These are phyloP conservation scores for Penicillium sp. DNA, from an alignment of 2,329 filamentous ascomycete species.

Conservation along the genomic window DNA sequence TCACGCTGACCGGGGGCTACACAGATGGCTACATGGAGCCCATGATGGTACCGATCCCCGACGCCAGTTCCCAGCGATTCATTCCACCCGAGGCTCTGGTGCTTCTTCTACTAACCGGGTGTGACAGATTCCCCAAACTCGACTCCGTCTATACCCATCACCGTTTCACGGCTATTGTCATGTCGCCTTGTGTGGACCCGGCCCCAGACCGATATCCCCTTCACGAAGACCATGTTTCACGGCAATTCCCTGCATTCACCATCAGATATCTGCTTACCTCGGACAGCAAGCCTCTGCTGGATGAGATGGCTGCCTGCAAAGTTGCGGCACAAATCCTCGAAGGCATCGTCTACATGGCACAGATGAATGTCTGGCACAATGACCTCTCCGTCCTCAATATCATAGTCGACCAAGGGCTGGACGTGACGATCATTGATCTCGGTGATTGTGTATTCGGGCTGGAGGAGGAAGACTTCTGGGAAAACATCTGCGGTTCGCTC, in stretches of 20 bases:
- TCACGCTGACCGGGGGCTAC: conserved; percentile 4
- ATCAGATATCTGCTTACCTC: conserved; percentile 14
- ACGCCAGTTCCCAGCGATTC: conserved; percentile 9
- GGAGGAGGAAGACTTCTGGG: conserved; percentile 11
- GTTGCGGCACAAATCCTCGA: conserved; percentile 31
- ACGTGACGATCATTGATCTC: conserved; percentile 31
- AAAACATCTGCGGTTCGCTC: conserved; percentile 6
- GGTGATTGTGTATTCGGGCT: conserved; percentile 21
- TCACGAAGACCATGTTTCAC: not conserved
- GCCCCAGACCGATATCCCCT: conserved; percentile 5
- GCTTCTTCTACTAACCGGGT: conserved; percentile 24
- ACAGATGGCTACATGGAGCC: not conserved
- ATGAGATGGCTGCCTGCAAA: conserved; percentile 29
- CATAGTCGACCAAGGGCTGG: conserved; percentile 28
- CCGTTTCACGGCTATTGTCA: conserved; percentile 26
- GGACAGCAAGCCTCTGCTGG: conserved; percentile 19
- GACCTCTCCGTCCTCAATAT: conserved; percentile 33
- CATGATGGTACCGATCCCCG: conserved; percentile 9
- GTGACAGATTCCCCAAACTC: conserved; percentile 28
- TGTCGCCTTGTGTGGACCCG: conserved; percentile 27
- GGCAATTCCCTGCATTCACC: conserved; percentile 10
- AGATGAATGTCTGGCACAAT: conserved; percentile 29
- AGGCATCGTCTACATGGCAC: conserved; percentile 27
- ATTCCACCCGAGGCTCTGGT: conserved; percentile 30
- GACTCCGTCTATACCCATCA: conserved; percentile 31